Base-by-base conservation (phyloP, 2,329 filamentous ascomycete species). In the Beauveria rudraprayagi region DNA sequence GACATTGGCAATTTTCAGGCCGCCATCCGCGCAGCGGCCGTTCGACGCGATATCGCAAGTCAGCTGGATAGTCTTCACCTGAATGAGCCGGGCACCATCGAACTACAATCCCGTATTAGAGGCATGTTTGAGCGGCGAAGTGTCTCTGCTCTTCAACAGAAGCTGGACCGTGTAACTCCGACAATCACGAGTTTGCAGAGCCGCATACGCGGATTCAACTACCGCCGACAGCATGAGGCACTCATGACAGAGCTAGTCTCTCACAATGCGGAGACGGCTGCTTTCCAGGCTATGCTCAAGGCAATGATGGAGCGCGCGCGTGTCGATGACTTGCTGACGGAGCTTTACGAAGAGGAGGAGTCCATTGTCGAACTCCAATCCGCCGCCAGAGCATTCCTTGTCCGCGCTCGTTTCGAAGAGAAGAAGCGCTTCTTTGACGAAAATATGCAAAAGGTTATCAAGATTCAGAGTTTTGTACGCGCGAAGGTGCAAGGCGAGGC, bases 381-480 rank as follows among this genome's bases (percentile, higher is more conserved):
- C 5, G 80, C 84, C 6, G 84, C 88, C 8, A 85, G 88, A 67
- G 93, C 86, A 3, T 87, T 85, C 67, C 73, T 95, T 3, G 83
- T 97, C 37, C 84, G 93, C 40, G 81, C 79, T 16, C 81, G 80
- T 19, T 97, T 96, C 68, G 85, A 83, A 57, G 91, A 95, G 73
- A 96, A 96, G 80, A 86, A 89, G 70, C 86, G 86, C 24, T 93
- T 89, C 76, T 99, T 92, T 79, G 88, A 89, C 67, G 88, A 96
- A 75, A 99, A 99, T 70, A 99, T 99, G 94, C 87, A 96, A 69
- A 97, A 95, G 75, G 94, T 99, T 28, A 88, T 99, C 80, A 99
- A 99, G 75, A 92, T 97, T 61, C 95, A 99, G 72, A 99, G 94
- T 72, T 96, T 97, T 66, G 88, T 97, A 58, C 87, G 94, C 64